phyloP scores from a whole-genome alignment of 2,329 filamentous ascomycete species.

The Colletotrichum godetiae region DNA sequence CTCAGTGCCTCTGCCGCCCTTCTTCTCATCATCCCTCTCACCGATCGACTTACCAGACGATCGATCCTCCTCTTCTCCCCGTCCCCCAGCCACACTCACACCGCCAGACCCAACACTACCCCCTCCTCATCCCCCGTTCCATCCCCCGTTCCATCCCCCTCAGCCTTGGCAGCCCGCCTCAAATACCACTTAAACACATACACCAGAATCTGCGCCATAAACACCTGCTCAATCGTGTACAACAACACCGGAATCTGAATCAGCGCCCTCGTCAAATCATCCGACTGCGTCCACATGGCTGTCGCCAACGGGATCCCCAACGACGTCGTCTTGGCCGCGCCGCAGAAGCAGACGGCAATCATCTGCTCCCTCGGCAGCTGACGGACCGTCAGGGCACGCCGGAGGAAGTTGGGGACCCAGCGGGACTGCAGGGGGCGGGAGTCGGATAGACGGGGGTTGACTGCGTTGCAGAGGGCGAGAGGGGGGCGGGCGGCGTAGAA shows the following conservation, averaged over 20 bases:
- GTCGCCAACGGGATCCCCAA: conserved; percentile 76
- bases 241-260: conserved; percentile 74
- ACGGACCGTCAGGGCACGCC: conserved; percentile 55
- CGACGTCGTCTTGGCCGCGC: conserved; percentile 78
- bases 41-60: neutral
- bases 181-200: conserved; percentile 61
- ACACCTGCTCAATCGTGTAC: conserved; percentile 69
- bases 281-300: conserved; percentile 72
- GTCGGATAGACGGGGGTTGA: conserved; percentile 49
- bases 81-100: neutral
- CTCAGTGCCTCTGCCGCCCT: neutral
- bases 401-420: conserved; percentile 40
- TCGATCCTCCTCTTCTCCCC: neutral
- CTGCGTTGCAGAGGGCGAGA: conserved; percentile 40
- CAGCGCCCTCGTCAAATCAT: conserved; percentile 64
- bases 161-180: conserved; percentile 41
- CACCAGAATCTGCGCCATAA: conserved; percentile 57
- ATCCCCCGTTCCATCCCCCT: conserved; percentile 35
- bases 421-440: conserved; percentile 39
- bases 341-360: conserved; percentile 79
- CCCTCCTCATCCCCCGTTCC: too few species aligned
- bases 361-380: conserved; percentile 71
- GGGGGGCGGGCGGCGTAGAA: conserved; percentile 62
- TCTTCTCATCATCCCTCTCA: neutral
- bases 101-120: neutral